Percentiles rank a stretch among this genome's conserved stretches.
Evolutionary conservation across 2,329 filamentous ascomycete genomes (phyloP).

Genomic region (Diaporthe sp.): DNA sequence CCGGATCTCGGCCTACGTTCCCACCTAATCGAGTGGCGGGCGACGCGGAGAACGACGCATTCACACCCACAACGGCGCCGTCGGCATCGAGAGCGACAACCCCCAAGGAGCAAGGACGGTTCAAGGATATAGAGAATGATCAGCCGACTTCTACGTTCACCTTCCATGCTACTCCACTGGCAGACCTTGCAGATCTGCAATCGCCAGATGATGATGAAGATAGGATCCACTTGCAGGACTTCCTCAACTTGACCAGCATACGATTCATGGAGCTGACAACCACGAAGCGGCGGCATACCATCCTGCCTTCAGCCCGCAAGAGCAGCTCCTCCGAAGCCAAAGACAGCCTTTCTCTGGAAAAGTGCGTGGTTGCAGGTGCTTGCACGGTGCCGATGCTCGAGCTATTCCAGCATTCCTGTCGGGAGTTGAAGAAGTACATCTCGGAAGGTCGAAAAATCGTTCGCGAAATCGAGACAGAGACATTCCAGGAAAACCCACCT

Average conservation of each 20-base stretch:
- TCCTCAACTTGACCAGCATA: conserved; percentile 94
- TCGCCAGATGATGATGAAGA: conserved; percentile 64
- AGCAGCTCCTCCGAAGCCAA: conserved; percentile 53
- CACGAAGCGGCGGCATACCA: conserved; percentile 89
- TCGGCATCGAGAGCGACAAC: conserved; percentile 66
- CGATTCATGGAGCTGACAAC: conserved; percentile 99
- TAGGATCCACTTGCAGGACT: conserved; percentile 87
- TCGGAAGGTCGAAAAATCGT: conserved; percentile 91
- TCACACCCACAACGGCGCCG: conserved; percentile 53
- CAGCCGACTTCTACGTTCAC: conserved; percentile 55
- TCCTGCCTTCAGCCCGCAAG: conserved; percentile 64
- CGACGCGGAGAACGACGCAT: conserved; percentile 45
- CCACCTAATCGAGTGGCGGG: conserved; percentile 60
- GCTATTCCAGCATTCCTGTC: conserved; percentile 93
- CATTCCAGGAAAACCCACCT: conserved; percentile 88
- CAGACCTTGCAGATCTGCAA: conserved; percentile 42
- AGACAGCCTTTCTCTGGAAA: conserved; percentile 73
- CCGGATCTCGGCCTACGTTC: conserved; percentile 64
- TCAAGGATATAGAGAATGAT: conserved; percentile 63
- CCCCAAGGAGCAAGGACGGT: conserved; percentile 65
- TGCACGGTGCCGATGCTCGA: conserved; percentile 94
- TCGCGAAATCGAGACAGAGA: conserved; percentile 89
- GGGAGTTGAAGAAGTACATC: conserved; percentile 96
- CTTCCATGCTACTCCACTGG: conserved; percentile 51
- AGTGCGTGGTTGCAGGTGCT: conserved; percentile 86